Conservation (phyloP, 139 green algal genomes). For the Coelastrella sp. region DNA sequence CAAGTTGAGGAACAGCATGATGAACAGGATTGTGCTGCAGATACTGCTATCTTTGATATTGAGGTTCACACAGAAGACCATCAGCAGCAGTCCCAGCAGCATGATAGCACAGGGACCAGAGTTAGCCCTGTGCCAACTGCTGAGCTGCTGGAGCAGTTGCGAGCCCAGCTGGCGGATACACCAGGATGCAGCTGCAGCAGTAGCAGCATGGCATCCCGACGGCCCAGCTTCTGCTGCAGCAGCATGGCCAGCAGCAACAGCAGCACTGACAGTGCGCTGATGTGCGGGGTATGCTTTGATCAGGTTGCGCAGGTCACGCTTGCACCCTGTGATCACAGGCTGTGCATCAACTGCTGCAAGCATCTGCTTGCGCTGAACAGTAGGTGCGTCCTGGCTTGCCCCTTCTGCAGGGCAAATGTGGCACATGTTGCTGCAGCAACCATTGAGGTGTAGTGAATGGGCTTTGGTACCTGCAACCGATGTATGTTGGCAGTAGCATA, state of each 20-base stretch:
- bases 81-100: background rate
- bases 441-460: too few relatives aligned
- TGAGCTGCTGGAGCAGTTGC: too few relatives aligned
- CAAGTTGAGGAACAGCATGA: background rate
- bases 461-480: too few relatives aligned
- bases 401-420: conserved; percentile 40
- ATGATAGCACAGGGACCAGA: too few relatives aligned
- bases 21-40: background rate
- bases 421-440: background rate
- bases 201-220: background rate
- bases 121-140: too few relatives aligned
- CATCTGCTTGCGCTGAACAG: conserved; percentile 14
- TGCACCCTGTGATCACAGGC: conserved; percentile 11
- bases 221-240: too few relatives aligned
- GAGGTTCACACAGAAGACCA: background rate
- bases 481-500: too few relatives aligned
- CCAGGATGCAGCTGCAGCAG: background rate
- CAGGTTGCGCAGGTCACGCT: background rate
- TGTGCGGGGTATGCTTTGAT: conserved; percentile 43
- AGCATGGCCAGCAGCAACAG: background rate
- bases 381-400: conserved; percentile 22
- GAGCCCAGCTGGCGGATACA: too few relatives aligned
- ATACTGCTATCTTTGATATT: background rate
- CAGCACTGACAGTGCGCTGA: background rate
- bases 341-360: conserved; percentile 29